These are phyloP conservation scores for Aspergillus sp. DNA, from an alignment of 2,329 filamentous ascomycete species.

Conservation along the genomic window DNA sequence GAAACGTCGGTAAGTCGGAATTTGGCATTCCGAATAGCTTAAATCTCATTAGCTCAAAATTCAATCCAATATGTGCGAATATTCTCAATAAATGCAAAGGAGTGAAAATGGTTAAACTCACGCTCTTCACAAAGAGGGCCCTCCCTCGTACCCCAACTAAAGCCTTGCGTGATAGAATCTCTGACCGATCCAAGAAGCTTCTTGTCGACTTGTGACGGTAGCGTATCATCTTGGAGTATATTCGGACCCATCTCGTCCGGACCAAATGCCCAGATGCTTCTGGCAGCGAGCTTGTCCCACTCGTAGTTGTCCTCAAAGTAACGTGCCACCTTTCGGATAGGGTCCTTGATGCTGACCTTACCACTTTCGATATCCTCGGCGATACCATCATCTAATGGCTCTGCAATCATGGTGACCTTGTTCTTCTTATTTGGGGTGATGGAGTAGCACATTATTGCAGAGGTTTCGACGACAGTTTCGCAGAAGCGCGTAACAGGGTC, in stretches of 20 bases:
- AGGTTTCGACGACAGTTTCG: slow-evolving; percentile 95
- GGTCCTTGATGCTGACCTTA: slow-evolving; percentile 84
- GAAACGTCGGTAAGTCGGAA: slow-evolving; percentile 92
- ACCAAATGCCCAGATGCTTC: slow-evolving; percentile 98
- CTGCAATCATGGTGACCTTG: slow-evolving; percentile 96
- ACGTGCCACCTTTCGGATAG: slow-evolving; percentile 84
- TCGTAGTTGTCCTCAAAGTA: slow-evolving; percentile 97
- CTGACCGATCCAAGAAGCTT: slow-evolving; percentile 79
- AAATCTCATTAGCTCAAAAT: slow-evolving; percentile 16
- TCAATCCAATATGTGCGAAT: background rate
- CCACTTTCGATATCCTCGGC: slow-evolving; percentile 90
- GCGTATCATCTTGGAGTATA: slow-evolving; percentile 91
- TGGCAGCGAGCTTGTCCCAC: slow-evolving; percentile 88
- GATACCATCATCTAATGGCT: slow-evolving; percentile 90
- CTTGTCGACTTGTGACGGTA: slow-evolving; percentile 91
- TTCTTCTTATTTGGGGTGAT: slow-evolving; percentile 99
- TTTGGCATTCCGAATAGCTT: slow-evolving; percentile 93
- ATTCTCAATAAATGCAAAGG: slow-evolving; percentile 10
- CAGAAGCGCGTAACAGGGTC: slow-evolving; percentile 96
- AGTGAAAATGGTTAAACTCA: slow-evolving; percentile 44
- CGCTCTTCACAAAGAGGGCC: slow-evolving; percentile 96
- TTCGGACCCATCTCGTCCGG: slow-evolving; percentile 93
- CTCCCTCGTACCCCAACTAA: slow-evolving; percentile 93
- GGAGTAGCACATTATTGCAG: slow-evolving; percentile 95
- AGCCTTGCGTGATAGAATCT: slow-evolving; percentile 90